These are phyloP conservation scores for Alloascoidea africana DNA, from an alignment of 805 yeast species.

Conservation along the genomic window DNA sequence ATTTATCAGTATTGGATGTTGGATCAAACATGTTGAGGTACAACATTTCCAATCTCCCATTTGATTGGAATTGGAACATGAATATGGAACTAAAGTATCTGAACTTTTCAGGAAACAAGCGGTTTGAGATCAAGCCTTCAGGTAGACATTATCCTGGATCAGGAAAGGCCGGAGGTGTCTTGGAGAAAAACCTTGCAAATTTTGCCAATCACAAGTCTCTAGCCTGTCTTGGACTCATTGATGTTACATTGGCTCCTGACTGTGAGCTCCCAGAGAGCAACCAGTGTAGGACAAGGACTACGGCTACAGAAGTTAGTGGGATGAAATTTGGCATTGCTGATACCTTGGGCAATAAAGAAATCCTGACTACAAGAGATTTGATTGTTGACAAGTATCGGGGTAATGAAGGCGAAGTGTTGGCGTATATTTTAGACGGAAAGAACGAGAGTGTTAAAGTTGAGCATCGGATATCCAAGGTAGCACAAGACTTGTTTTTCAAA, in stretches of 20 bases:
- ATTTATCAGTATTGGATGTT: conserved; percentile 65
- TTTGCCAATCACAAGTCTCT: conserved; percentile 62
- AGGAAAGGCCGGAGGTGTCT: conserved; percentile 25
- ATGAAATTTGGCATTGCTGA: conserved; percentile 90
- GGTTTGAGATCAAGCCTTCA: conserved; percentile 80
- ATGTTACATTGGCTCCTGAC: conserved; percentile 82
- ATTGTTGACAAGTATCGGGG: conserved; percentile 83
- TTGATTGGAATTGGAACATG: conserved; percentile 96
- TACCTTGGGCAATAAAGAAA: conserved; percentile 50
- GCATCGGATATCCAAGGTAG: conserved; percentile 52
- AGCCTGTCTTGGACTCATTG: conserved; percentile 76
- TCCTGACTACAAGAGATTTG: conserved; percentile 65
- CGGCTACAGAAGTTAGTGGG: conserved; percentile 63
- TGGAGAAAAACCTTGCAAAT: conserved; percentile 28
- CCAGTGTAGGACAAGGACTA: conserved; percentile 77
- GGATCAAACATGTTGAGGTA: conserved; percentile 85
- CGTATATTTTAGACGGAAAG: conserved; percentile 81
- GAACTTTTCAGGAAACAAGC: conserved; percentile 84
- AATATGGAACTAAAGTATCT: conserved; percentile 62
- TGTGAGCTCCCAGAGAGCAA: conserved; percentile 79
- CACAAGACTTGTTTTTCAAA: conserved; percentile 57
- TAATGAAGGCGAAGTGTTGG: conserved; percentile 61
- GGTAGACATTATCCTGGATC: conserved; percentile 31
- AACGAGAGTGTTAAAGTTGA: conserved; percentile 31
- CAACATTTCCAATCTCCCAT: conserved; percentile 86